Conservation (phyloP, 148 eudicot genomes). For the Vaccinium macrocarpon region DNA sequence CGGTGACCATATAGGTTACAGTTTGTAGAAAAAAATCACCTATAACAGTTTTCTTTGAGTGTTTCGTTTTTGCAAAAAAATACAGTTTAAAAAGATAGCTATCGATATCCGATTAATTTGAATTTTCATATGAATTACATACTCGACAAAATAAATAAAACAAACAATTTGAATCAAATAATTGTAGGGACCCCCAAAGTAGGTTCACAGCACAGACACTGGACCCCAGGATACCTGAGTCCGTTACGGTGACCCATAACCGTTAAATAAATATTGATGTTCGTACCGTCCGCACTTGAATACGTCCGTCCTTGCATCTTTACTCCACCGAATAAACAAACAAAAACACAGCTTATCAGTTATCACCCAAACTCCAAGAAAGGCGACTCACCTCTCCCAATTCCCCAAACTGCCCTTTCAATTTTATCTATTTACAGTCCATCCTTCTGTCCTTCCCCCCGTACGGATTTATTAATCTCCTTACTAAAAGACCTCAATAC, state of each 20-base stretch:
- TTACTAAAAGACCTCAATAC: conserved; percentile 21
- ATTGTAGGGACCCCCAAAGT: no score
- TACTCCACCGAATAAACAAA: conserved; percentile 45
- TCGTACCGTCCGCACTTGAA: conserved; percentile 45
- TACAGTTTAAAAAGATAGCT: no score
- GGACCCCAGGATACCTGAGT: no score
- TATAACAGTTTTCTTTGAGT: no score
- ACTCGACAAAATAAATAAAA: no score
- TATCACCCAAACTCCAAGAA: neutral
- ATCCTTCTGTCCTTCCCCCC: conserved; percentile 58
- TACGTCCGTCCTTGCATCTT: conserved; percentile 59
- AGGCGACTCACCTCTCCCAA: neutral
- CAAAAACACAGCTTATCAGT: conserved; percentile 7
- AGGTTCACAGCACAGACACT: no score
- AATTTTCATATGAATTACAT: no score
- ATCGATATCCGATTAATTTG: no score
- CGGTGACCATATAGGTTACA: no score
- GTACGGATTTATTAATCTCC: conserved; percentile 42
- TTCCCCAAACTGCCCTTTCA: conserved; percentile 26
- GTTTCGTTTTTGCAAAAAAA: no score
- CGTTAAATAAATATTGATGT: neutral
- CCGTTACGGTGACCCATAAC: neutral
- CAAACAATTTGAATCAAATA: no score
- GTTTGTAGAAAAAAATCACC: no score
- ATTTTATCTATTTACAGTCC: conserved; percentile 19